Evolutionary conservation across 169 alveolate genomes (phyloP), one percentile per base, ranked within the genome.

Genomic region (Cryptosporidium muris): DNA sequence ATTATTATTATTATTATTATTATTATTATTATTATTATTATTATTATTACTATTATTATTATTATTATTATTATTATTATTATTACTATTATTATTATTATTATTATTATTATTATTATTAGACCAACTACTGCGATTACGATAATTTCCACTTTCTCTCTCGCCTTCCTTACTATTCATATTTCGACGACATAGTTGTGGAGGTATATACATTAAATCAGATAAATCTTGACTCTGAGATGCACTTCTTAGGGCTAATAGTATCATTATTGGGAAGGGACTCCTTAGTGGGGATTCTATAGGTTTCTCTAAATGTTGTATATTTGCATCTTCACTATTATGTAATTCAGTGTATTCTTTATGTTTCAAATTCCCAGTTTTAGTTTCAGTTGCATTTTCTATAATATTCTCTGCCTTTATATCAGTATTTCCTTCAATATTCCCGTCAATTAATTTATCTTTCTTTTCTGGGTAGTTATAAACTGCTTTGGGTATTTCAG

Each of bases 171-270:
- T 74, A 43, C 60, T 14, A n/a, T 40, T 42, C 47, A 74, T 58
- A 60, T 74, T 74, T 16, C 82, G 66, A 47, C 51, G 54, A 9
- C 63, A 74, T n/a, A 74, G 67, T 42, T 74, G 74, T 42, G 82
- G 74, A 1, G 82, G 82, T 2, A 63, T 42, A n/a, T 34, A 74
- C 9, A 48, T 58, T 1, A 38, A 34, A 8, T 74, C 82, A 3
- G 60, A 36, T 38, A n/a, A 12, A 34, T 58, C 43, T n/a, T 43
- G 60, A 45, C 54, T 38, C n/a, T 14, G 45, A 7, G 82, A 74
- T 36, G 60, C 40, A 25, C 43, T 37, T 9, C 82, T 12, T 45
- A 74, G 25, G 2, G 82, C 67, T 5, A 74, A 62, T 60, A 74
- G 60, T 5, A 56, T 60, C 54, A 53, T 58, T 47, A 74, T 74